Conservation (phyloP, 768 basidiomycete genomes). For the Pluteus cervinus region DNA sequence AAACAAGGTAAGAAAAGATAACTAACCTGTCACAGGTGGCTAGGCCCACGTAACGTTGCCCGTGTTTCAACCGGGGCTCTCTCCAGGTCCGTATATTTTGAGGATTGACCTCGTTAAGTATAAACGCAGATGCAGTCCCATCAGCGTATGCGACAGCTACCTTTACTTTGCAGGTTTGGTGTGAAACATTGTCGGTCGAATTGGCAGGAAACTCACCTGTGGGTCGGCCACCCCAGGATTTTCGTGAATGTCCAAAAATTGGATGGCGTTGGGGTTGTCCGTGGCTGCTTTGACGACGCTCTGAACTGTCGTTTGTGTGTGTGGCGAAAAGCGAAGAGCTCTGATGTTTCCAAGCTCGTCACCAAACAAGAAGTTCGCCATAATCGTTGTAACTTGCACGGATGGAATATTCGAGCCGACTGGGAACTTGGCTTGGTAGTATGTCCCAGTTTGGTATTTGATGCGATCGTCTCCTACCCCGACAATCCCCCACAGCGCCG, state of each 20-base stretch:
- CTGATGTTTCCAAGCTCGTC: constrained; percentile 80
- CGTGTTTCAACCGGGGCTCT: constrained; percentile 50
- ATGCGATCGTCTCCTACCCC: background rate
- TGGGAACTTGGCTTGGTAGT: background rate
- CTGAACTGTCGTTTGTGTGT: constrained; percentile 24
- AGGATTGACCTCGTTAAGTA: constrained; percentile 35
- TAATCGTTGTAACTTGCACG: too few relatives aligned
- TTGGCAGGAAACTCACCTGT: constrained; percentile 12
- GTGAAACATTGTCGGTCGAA: constrained; percentile 6
- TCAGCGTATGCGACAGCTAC: constrained; percentile 59
- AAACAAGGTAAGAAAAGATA: background rate
- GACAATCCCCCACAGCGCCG: background rate
- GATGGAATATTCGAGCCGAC: background rate
- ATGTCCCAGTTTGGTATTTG: constrained; percentile 1
- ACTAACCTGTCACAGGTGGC: constrained; percentile 43
- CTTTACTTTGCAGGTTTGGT: constrained; percentile 42
- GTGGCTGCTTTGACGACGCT: constrained; percentile 25
- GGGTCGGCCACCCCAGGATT: constrained; percentile 15
- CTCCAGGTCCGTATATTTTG: constrained; percentile 48
- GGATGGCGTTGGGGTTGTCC: too few relatives aligned
- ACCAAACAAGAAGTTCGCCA: constrained; percentile 68
- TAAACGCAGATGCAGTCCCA: constrained; percentile 44
- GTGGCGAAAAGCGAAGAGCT: constrained; percentile 37
- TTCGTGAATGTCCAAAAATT: too few relatives aligned
- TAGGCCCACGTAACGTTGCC: constrained; percentile 59